These are phyloP conservation scores for Rhodotorula sp. DNA, from an alignment of 1,284 basidiomycete species.

Conservation along the genomic window DNA sequence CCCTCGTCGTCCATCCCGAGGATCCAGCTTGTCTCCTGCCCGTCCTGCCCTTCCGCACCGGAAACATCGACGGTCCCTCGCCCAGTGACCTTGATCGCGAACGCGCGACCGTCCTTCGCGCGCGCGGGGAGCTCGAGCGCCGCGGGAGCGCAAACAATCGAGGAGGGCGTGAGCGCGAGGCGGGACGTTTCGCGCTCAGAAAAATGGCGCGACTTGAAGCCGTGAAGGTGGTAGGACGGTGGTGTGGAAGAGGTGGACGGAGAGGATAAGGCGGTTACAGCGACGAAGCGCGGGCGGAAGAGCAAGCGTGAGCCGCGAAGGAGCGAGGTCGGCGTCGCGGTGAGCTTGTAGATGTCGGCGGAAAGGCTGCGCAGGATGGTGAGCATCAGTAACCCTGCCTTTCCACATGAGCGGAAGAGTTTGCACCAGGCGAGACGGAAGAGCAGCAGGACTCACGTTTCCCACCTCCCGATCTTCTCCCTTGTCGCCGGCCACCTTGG, in stretches of 20 bases:
- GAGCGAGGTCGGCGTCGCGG: background rate
- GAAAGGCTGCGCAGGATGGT: background rate
- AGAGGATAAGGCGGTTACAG: background rate
- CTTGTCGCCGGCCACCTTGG: background rate
- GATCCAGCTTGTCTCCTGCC: slow-evolving; percentile 11
- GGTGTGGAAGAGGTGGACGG: background rate
- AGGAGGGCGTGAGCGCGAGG: slow-evolving; percentile 4
- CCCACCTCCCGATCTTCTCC: background rate
- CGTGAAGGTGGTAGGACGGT: slow-evolving; percentile 4
- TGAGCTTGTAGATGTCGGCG: slow-evolving; percentile 7
- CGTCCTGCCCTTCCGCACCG: background rate
- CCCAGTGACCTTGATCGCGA: slow-evolving; percentile 18
- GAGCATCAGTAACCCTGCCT: too few relatives aligned
- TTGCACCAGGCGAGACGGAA: background rate
- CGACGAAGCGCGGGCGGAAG: slow-evolving; percentile 1
- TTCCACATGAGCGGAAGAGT: background rate
- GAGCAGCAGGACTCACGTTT: background rate
- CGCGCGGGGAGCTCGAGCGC: background rate
- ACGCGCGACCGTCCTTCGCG: background rate
- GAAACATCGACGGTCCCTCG: background rate
- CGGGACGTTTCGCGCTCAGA: slow-evolving; percentile 15
- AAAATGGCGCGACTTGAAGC: slow-evolving; percentile 6
- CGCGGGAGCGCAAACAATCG: slow-evolving; percentile 16
- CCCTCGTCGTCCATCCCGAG: slow-evolving; percentile 20
- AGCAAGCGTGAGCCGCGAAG: background rate